Evolutionary conservation across 2,329 filamentous ascomycete genomes (phyloP).

Genomic region (Grosmannia huntii): DNA sequence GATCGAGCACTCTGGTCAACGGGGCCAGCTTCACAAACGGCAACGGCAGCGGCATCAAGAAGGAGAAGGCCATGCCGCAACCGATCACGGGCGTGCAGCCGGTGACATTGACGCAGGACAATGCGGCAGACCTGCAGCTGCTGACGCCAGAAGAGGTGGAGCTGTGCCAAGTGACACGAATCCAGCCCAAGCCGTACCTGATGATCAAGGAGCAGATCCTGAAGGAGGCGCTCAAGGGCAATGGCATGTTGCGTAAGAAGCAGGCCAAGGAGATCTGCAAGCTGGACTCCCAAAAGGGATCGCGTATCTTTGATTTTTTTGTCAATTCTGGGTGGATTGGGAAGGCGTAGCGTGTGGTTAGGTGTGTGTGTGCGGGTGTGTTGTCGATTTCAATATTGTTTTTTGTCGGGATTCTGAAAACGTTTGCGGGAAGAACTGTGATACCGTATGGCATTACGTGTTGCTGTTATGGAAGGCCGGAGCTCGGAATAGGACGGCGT

Average conservation of each 20-base stretch:
- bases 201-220: slow-evolving; percentile 91
- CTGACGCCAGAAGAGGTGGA: slow-evolving; percentile 74
- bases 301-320: slow-evolving; percentile 87
- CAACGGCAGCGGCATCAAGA: slow-evolving; percentile 21
- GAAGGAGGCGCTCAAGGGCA: slow-evolving; percentile 78
- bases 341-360: slow-evolving; percentile 45
- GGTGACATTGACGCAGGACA: slow-evolving; percentile 60
- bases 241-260: slow-evolving; percentile 86
- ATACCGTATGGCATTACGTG: background rate
- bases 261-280: slow-evolving; percentile 75
- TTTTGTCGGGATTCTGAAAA: background rate
- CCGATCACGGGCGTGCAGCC: slow-evolving; percentile 49
- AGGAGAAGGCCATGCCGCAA: slow-evolving; percentile 39
- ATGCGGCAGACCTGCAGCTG: slow-evolving; percentile 71
- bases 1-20: background rate
- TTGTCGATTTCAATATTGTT: background rate
- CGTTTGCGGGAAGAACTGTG: background rate
- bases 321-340: slow-evolving; percentile 85
- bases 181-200: slow-evolving; percentile 90
- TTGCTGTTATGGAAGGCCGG: background rate
- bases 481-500: background rate
- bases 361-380: background rate
- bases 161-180: slow-evolving; percentile 68
- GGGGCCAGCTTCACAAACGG: slow-evolving; percentile 20
- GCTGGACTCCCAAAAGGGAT: slow-evolving; percentile 74